These are phyloP conservation scores for Boletus mariae DNA, from an alignment of 1,284 basidiomycete species.

Conservation along the genomic window DNA sequence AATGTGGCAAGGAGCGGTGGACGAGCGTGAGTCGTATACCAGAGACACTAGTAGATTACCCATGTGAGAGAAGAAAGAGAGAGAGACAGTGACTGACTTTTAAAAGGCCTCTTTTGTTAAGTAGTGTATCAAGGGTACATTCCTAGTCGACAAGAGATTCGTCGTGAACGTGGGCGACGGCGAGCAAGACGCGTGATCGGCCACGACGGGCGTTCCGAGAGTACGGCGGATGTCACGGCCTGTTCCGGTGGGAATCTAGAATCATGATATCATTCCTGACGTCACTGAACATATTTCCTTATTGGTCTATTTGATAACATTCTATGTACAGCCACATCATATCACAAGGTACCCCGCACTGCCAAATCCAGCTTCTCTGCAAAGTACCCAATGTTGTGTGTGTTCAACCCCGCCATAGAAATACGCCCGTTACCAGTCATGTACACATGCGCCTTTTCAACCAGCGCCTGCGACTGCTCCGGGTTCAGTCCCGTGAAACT, in stretches of 20 bases:
- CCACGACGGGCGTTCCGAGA: constrained; percentile 14
- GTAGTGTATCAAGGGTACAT: not conserved
- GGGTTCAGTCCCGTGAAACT: constrained; percentile 78
- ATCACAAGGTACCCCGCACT: constrained; percentile 52
- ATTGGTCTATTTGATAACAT: not conserved
- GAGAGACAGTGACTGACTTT: constrained; percentile 23
- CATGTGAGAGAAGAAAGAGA: constrained; percentile 20
- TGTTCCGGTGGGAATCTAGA: constrained; percentile 31
- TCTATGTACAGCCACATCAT: constrained; percentile 20
- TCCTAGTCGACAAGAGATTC: not conserved
- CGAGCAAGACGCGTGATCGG: constrained; percentile 16
- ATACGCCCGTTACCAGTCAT: constrained; percentile 85
- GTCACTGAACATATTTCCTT: constrained; percentile 12
- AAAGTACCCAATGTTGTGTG: constrained; percentile 73
- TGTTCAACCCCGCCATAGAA: constrained; percentile 56
- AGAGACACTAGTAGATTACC: constrained; percentile 32
- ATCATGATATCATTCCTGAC: constrained; percentile 31
- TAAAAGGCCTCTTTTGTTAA: not conserved
- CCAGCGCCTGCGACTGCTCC: constrained; percentile 68
- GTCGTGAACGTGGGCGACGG: not conserved
- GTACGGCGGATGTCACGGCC: constrained; percentile 24
- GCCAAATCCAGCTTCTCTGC: constrained; percentile 72
- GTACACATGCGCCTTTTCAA: constrained; percentile 83
- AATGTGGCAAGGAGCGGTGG: constrained; percentile 29
- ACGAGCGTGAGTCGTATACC: not conserved